Evolutionary conservation across 495 filamentous ascomycete species (phyloP), one percentile per base, ranked within the genome.

Genomic region (Xylaria flabelliformis): DNA sequence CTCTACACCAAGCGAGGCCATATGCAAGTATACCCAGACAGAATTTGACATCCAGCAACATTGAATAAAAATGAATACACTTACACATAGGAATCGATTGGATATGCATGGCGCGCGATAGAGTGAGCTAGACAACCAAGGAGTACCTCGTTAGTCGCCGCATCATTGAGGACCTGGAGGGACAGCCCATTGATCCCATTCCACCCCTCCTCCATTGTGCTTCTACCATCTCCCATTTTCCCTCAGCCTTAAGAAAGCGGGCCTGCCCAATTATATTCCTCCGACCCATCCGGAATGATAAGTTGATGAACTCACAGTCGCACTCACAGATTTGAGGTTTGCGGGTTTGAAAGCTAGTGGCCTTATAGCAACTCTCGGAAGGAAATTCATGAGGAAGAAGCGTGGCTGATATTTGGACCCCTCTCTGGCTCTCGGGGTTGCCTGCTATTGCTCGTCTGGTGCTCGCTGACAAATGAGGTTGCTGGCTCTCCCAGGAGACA

Each of bases 41-140:
- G 26, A 36, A 26, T 29, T 24, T 48, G 42, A 13, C 63, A 34
- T 48, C 17, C 8, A 21, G 15, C 3, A 26, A 1, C 26, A 10
- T 36, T 17, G n/a, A 21, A n/a, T 17, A 29, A n/a, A 62, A n/a
- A 62, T 29, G 21, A 12, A 29, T 44, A 32, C 6, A 88, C 93
- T 78, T 90, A 97, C 95, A 98, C 96, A 98, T 99, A 44, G 96
- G 96, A 84, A 99, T 97, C 69, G 94, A 94, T 80, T 94, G 90
- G 82, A 99, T 92, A 91, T 98, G 94, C 96, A 99, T 99, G 74
- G 80, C 81, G 81, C 87, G 85, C 46, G 75, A 64, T 68, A 71
- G 68, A 64, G 75, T 67, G 66, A 78, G 79, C 83, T 84, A 70
- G 66, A 73, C 70, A 77, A 61, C 65, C 55, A 59, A 59, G 41